Evolutionary conservation across 1,139 yeast genomes (phyloP), one percentile per base, ranked within the genome.

Genomic region (Geotrichum histeridarum): DNA sequence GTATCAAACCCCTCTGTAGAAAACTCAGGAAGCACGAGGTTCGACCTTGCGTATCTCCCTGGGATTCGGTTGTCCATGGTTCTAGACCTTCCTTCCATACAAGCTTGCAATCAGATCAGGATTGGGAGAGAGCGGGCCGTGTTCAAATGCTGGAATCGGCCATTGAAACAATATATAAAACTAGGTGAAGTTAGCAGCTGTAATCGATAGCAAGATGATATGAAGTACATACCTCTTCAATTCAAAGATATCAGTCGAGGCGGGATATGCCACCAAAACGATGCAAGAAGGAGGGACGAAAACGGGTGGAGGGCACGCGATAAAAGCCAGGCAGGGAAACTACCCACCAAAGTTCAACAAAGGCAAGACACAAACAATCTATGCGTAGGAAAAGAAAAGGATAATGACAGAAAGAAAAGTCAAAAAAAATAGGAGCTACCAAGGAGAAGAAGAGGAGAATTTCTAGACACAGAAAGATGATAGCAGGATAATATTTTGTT

Each of bases 11-110:
- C 42, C 14, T 36, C 50, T 12, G 50, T 36, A 8, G 50, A 22
- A 27, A 46, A 46, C n/a, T 46, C 50, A 12, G 42, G 50, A 14
- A 46, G 41, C 22, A 46, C 42, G 12, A 46, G 11, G 32, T 37
- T 32, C 7, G 42, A 37, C 42, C 50, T 36, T 5, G 50, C 27
- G 50, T 36, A 38, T 30, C 50, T 46, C 15, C 42, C 42, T 8
- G 50, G 42, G 5, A 45, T 45, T 45, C 18, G 48, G 31, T 46
- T 46, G 36, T 46, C 42, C 50, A 46, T 46, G 31, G 12, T 46
- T 17, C n/a, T 35, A 22, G 33, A 42, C 12, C 39, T 42, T 30
- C 33, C 35, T 42, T 30, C 46, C 43, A n/a, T 14, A n/a, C 43
- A 41, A 41, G 35, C 35, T 22, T 42, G 27, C 46, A 42, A 42